A percentile compares a stretch with the other conserved stretches of the same genome.
Evolutionary conservation across 1,284 basidiomycete genomes (phyloP).

Genomic region (Pseudozyma pruni): DNA sequence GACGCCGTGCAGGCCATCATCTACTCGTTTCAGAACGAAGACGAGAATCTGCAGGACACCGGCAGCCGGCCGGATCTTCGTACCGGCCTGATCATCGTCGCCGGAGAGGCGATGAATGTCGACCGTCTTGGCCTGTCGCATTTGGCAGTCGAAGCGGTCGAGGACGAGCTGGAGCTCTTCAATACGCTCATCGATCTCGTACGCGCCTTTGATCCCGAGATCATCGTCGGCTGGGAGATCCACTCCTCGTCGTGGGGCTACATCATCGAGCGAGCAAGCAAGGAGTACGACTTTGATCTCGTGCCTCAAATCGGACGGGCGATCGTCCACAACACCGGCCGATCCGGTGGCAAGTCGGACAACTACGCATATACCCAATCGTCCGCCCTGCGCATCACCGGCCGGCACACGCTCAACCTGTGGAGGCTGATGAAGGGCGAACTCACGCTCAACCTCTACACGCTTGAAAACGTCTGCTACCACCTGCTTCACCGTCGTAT

Average conservation of each 20-base stretch:
- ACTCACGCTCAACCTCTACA: conserved; percentile 80
- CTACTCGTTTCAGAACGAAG: conserved; percentile 76
- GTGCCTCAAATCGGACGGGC: conserved; percentile 68
- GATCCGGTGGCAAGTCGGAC: conserved; percentile 56
- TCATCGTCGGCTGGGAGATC: conserved; percentile 91
- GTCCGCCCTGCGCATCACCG: conserved; percentile 84
- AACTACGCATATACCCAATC: conserved; percentile 77
- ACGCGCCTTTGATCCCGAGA: conserved; percentile 85
- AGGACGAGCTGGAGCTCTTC: conserved; percentile 83
- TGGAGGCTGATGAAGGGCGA: conserved; percentile 93
- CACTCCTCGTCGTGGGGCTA: conserved; percentile 92
- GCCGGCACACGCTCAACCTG: conserved; percentile 89
- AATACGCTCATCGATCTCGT: conserved; percentile 83
- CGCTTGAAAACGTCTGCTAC: conserved; percentile 87
- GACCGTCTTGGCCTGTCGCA: conserved; percentile 52
- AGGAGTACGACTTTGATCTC: conserved; percentile 64
- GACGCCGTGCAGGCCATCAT: conserved; percentile 80
- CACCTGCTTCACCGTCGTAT: conserved; percentile 68
- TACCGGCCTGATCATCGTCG: conserved; percentile 53
- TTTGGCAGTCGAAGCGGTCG: conserved; percentile 72
- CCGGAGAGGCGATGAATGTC: conserved; percentile 4
- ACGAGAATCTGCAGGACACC: conserved; percentile 65
- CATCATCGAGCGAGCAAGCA: conserved; percentile 75
- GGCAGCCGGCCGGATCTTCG: conserved; percentile 52
- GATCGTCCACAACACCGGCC: conserved; percentile 52